Percentiles rank a stretch among this genome's conserved stretches.
phyloP scores from a whole-genome alignment of 768 basidiomycete genomes.

The Mycena epipterygia region DNA sequence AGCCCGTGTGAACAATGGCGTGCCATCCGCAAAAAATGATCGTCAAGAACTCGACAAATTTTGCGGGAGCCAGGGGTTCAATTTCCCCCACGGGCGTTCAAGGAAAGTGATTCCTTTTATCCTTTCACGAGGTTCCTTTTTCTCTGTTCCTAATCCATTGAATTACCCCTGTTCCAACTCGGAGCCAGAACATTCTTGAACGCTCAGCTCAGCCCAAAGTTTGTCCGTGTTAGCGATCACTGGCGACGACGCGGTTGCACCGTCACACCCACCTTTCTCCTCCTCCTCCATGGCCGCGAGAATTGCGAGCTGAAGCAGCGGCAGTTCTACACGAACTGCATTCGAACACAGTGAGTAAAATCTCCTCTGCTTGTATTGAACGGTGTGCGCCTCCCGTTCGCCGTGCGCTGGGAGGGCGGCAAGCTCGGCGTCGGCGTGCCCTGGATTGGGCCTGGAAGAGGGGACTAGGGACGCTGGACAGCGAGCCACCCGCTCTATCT shows the following conservation, averaged over 20 bases:
- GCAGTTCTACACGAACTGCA: slow-evolving; percentile 78
- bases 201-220: too few relatives aligned
- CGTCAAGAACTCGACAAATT: too few relatives aligned
- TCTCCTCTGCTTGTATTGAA: slow-evolving; percentile 45
- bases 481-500: slow-evolving; percentile 35
- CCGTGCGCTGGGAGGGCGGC: slow-evolving; percentile 77
- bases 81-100: too few relatives aligned
- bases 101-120: too few relatives aligned
- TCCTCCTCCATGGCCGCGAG: slow-evolving; percentile 71
- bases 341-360: slow-evolving; percentile 73
- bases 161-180: too few relatives aligned
- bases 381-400: slow-evolving; percentile 87
- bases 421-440: slow-evolving; percentile 83
- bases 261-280: neutral
- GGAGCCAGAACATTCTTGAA: too few relatives aligned
- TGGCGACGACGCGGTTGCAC: slow-evolving; percentile 3
- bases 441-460: slow-evolving; percentile 81
- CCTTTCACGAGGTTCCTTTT: too few relatives aligned
- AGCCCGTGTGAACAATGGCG: too few relatives aligned
- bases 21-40: too few relatives aligned
- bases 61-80: too few relatives aligned
- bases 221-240: too few relatives aligned
- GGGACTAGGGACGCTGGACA: slow-evolving; percentile 68
- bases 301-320: slow-evolving; percentile 82
- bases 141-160: too few relatives aligned